Percentiles rank a stretch among this genome's conserved stretches.
These are phyloP conservation scores for Lenzites betulinus DNA, from an alignment of 768 basidiomycete species.

Conservation along the genomic window DNA sequence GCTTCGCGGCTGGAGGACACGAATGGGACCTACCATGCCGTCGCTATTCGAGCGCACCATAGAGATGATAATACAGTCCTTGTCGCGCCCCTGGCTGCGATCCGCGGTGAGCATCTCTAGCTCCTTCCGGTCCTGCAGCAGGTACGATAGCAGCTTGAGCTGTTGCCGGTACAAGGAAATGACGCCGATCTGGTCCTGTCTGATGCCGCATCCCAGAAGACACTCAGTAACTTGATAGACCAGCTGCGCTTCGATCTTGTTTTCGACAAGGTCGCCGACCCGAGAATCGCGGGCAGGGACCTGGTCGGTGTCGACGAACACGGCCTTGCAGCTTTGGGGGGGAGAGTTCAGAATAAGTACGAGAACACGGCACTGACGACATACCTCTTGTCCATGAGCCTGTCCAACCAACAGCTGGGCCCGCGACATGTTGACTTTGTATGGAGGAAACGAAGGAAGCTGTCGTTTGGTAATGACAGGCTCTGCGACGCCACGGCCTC, in stretches of 20 bases:
- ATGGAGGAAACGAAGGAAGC: conserved; percentile 50
- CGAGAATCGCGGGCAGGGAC: conserved; percentile 80
- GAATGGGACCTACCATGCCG: conserved; percentile 56
- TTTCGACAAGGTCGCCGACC: conserved; percentile 89
- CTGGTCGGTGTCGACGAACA: conserved; percentile 92
- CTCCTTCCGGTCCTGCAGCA: conserved; percentile 54
- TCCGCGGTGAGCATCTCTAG: conserved; percentile 92
- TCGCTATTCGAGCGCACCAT: conserved; percentile 87
- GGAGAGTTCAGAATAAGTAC: not conserved
- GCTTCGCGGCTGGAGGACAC: not conserved
- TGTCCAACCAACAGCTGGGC: conserved; percentile 70
- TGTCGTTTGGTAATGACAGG: conserved; percentile 53
- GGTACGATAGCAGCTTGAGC: conserved; percentile 79
- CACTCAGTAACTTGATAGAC: conserved; percentile 69
- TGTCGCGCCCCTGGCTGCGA: conserved; percentile 92
- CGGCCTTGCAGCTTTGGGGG: conserved; percentile 71
- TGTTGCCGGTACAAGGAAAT: conserved; percentile 96
- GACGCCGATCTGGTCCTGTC: conserved; percentile 74
- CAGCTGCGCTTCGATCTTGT: conserved; percentile 74
- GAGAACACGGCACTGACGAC: not conserved
- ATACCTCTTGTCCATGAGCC: conserved; percentile 64
- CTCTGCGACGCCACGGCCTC: conserved; percentile 62
- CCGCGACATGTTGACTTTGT: conserved; percentile 32
- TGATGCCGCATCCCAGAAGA: conserved; percentile 64
- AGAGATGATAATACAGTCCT: conserved; percentile 92